Evolutionary conservation across 306 rosid genomes (phyloP).

Genomic region (Hylodesmum podocarpum): DNA sequence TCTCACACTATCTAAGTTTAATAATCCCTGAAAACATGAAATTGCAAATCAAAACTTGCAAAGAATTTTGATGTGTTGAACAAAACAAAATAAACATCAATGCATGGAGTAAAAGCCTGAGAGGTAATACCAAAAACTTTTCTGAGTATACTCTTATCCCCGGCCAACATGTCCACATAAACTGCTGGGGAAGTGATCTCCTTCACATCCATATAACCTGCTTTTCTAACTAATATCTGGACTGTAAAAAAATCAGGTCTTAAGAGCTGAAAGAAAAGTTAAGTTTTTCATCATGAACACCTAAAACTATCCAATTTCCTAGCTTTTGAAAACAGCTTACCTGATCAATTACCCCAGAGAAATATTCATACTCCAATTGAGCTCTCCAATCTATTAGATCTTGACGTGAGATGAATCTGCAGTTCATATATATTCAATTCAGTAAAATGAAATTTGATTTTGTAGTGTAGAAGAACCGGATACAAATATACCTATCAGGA

Average conservation of each 20-base stretch:
- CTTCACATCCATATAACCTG: conserved; percentile 89
- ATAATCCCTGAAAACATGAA: not conserved
- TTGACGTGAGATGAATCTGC: conserved; percentile 83
- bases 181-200: conserved; percentile 63
- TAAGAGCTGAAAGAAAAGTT: conserved; percentile 55
- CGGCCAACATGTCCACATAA: conserved; percentile 71
- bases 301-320: not conserved
- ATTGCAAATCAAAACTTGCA: not conserved
- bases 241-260: conserved; percentile 93
- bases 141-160: conserved; percentile 75
- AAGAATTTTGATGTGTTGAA: not conserved
- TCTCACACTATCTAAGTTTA: not conserved
- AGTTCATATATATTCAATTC: conserved; percentile 33
- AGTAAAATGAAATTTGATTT: conserved; percentile 21
- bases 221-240: conserved; percentile 82
- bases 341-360: conserved; percentile 55
- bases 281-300: conserved; percentile 30
- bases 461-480: not conserved
- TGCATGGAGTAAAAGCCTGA: not conserved
- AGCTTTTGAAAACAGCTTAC: conserved; percentile 45
- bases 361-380: conserved; percentile 70
- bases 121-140: conserved; percentile 77
- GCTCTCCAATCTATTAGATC: conserved; percentile 89
- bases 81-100: conserved; percentile 18
- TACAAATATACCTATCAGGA: conserved; percentile 67